Base-by-base conservation (phyloP, 306 rosid genomes). In the Castanea crenata region DNA sequence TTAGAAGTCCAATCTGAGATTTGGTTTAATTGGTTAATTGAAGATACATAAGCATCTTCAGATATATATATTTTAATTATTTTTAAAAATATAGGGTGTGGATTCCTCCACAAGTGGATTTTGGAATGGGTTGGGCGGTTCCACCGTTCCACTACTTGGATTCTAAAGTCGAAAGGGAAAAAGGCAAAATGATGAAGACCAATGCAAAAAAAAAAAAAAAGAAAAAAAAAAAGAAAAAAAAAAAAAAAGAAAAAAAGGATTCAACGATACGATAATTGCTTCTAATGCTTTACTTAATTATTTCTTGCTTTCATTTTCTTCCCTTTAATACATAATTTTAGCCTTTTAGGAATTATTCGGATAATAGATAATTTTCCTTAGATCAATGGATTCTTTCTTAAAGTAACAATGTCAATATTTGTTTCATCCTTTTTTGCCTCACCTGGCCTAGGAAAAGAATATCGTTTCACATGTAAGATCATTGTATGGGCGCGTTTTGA, bases 151-250 rank as follows among this genome's bases (percentile, higher is more conserved):
- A 74, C 83, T 69, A 71, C 70, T 76, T 74, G 78, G 83, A 86
- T 76, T 87, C 87, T 64, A 57, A 35, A 27, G 86, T 85, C 81
- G 83, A 80, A 76, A 74, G 82, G 74, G 18, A 71, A 76, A 78
- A 79, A 55, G 71, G 57, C 56, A 58, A 18, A 54, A 58, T 14
- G 76, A 82, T 11, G 73, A 74, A 74, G 49, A 77, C 34, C 84
- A 59, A 54, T 29, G 76, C 79, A 23, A 44, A 82, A 87, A 64
- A 78, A 65, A 74, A 25, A 11, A 56, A 7, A 5, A 57, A 57
- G 6, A 64, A 78, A 65, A 74, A 32, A 11, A 55, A 7, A 5
- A 57, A 57, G 6, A 21, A 21, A 0, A 21, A 27, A 35, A 0
- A 16, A 6, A 5, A 1, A 8, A 4, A 5, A 5, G 5, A 34